Evolutionary conservation across 306 rosid species (phyloP).

Genomic region (Calophaca sinica): DNA sequence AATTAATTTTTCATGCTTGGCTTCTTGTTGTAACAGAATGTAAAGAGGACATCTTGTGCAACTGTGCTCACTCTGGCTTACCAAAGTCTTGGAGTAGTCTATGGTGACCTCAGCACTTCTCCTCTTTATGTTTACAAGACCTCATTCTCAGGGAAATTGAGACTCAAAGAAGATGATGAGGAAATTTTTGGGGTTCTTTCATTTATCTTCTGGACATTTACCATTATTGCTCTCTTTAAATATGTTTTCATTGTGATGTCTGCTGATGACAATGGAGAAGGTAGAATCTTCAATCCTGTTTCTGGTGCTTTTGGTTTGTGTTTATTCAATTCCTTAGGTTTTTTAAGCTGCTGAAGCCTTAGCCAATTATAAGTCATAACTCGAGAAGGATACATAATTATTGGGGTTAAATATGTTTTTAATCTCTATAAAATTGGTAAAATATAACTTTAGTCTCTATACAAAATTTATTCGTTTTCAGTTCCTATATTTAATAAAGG

Average conservation of each 20-base stretch:
- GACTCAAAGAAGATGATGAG: constrained; percentile 73
- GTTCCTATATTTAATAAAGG: too few species aligned
- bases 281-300: constrained; percentile 50
- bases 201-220: constrained; percentile 81
- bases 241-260: constrained; percentile 77
- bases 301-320: background rate
- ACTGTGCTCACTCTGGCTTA: constrained; percentile 71
- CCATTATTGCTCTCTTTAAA: constrained; percentile 78
- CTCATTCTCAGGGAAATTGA: constrained; percentile 78
- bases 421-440: too few species aligned
- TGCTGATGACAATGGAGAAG: constrained; percentile 89
- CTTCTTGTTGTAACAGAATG: constrained; percentile 56
- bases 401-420: too few species aligned
- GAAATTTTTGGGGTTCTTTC: constrained; percentile 84
- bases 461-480: too few species aligned
- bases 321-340: constrained; percentile 21
- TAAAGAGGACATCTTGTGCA: constrained; percentile 61
- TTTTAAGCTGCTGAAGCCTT: constrained; percentile 25
- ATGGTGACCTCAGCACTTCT: constrained; percentile 87
- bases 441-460: too few species aligned
- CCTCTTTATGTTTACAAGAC: constrained; percentile 89
- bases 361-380: constrained; percentile 32
- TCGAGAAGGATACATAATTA: constrained; percentile 11
- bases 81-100: constrained; percentile 89
- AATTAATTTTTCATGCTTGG: constrained; percentile 14